phyloP scores from a whole-genome alignment of 805 yeast species.

The Teunomyces tritomae region DNA sequence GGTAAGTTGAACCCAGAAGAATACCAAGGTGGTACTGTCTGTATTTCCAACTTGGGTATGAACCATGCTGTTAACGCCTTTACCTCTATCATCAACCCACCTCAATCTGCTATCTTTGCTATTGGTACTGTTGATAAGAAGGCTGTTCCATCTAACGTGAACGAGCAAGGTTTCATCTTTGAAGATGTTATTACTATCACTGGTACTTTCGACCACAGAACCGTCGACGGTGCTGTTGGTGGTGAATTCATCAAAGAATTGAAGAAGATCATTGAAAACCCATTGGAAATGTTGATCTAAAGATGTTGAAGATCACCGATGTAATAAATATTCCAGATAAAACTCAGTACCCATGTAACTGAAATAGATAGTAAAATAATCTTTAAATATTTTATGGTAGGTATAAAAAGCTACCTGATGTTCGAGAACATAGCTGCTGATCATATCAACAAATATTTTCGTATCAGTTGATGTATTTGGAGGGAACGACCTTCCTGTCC shows the following conservation, averaged over 20 bases:
- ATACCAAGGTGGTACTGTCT: constrained; percentile 98
- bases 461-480: too few species aligned
- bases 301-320: not conserved
- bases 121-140: constrained; percentile 89
- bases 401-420: too few species aligned
- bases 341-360: constrained; percentile 1
- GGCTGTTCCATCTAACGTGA: constrained; percentile 88
- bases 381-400: not conserved
- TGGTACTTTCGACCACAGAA: constrained; percentile 97
- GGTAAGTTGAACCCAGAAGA: constrained; percentile 94
- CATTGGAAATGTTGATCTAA: constrained; percentile 86
- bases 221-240: constrained; percentile 95
- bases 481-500: too few species aligned
- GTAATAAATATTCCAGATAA: not conserved
- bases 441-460: too few species aligned
- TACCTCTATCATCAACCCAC: constrained; percentile 98
- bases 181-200: constrained; percentile 90
- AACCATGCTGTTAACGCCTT: constrained; percentile 88
- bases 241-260: constrained; percentile 95
- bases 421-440: too few species aligned
- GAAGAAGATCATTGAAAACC: constrained; percentile 91
- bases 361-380: not conserved
- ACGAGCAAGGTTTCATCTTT: constrained; percentile 88
- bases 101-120: constrained; percentile 92
- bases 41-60: constrained; percentile 99